These are phyloP conservation scores for Schoenoplectus tabernaemontani DNA, from an alignment of 202 grass and related monocot genomes.

Conservation along the genomic window DNA sequence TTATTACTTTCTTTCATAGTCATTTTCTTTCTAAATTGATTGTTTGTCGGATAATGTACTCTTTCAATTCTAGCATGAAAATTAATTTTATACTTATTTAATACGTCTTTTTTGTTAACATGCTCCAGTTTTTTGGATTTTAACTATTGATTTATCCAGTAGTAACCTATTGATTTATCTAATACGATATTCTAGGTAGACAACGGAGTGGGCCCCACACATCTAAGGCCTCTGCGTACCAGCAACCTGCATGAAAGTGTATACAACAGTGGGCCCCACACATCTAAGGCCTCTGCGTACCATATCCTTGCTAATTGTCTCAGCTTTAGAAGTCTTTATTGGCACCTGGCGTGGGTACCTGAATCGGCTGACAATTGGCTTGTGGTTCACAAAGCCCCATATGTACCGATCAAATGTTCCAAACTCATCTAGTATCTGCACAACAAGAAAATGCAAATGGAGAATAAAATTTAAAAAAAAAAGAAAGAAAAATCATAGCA, in stretches of 20 bases:
- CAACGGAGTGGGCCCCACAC: constrained; percentile 38
- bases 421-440: constrained; percentile 72
- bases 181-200: background rate
- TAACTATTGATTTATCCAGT: background rate
- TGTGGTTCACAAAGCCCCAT: constrained; percentile 72
- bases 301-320: constrained; percentile 81
- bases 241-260: constrained; percentile 94
- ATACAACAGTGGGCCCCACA: constrained; percentile 71
- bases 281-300: constrained; percentile 56
- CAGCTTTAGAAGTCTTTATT: constrained; percentile 64
- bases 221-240: constrained; percentile 59
- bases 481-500: background rate
- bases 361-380: constrained; percentile 44
- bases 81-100: background rate
- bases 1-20: background rate
- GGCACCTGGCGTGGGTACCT: constrained; percentile 64
- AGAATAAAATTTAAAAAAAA: background rate
- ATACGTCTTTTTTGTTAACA: too few relatives aligned
- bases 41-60: background rate
- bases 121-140: background rate
- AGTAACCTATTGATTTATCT: background rate
- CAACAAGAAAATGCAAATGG: background rate
- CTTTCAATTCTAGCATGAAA: background rate
- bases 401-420: constrained; percentile 75
- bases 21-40: background rate